These are phyloP conservation scores for Sclerotinia glacialis DNA, from an alignment of 2,329 filamentous ascomycete species.

Conservation along the genomic window DNA sequence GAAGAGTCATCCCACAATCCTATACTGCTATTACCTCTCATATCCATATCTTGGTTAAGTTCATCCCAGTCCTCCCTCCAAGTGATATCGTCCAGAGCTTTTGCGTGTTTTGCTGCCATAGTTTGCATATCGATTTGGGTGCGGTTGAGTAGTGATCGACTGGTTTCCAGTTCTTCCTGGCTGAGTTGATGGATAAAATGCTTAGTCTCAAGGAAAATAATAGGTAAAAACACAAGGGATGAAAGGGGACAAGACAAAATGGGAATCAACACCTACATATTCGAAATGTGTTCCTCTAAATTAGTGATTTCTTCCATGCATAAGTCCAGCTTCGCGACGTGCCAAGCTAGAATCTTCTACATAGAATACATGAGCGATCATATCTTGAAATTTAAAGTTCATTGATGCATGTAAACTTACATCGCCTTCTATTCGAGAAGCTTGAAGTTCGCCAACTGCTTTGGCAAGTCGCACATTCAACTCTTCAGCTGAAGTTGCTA, in stretches of 20 bases:
- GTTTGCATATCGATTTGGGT: slow-evolving; percentile 61
- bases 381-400: not conserved
- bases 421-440: slow-evolving; percentile 58
- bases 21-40: slow-evolving; percentile 19
- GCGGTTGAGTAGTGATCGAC: slow-evolving; percentile 59
- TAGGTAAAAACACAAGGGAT: slow-evolving; percentile 30
- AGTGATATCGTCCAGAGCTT: slow-evolving; percentile 47
- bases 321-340: slow-evolving; percentile 56
- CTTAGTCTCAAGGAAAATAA: slow-evolving; percentile 18
- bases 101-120: slow-evolving; percentile 57
- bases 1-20: slow-evolving; percentile 7
- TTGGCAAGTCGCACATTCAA: slow-evolving; percentile 51
- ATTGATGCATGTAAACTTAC: slow-evolving; percentile 40
- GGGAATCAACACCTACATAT: slow-evolving; percentile 49
- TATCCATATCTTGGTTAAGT: slow-evolving; percentile 45
- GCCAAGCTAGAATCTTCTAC: slow-evolving; percentile 60
- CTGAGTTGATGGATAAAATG: slow-evolving; percentile 38
- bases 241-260: not conserved
- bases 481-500: slow-evolving; percentile 45
- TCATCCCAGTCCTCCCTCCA: slow-evolving; percentile 61
- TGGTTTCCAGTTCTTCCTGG: slow-evolving; percentile 54
- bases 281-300: slow-evolving; percentile 56
- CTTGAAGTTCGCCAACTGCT: slow-evolving; percentile 51
- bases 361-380: slow-evolving; percentile 19
- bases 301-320: slow-evolving; percentile 58